phyloP scores from a whole-genome alignment of 352 stramenopile species.

The Thalassiosira mediterranea region DNA sequence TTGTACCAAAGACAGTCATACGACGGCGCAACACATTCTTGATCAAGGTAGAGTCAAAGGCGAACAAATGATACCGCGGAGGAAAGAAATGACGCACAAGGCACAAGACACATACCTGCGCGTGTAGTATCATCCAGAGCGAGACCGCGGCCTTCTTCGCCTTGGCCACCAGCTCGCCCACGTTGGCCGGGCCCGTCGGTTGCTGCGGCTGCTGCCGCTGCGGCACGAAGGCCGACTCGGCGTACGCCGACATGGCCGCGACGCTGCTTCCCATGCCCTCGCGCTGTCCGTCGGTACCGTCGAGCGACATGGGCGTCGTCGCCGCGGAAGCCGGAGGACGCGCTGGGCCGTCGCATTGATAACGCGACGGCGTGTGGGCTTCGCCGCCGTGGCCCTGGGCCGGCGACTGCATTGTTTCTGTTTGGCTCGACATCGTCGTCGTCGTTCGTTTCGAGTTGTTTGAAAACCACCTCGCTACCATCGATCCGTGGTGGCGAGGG shows the following conservation, averaged over 20 bases:
- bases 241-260: not conserved
- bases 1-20: not conserved
- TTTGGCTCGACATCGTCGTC: too few species aligned
- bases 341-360: not conserved
- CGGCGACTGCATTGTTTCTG: too few species aligned
- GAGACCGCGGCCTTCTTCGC: slow-evolving; percentile 78
- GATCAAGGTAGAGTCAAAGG: not conserved
- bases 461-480: too few species aligned
- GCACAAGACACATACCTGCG: slow-evolving; percentile 62
- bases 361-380: not conserved
- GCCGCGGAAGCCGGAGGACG: not conserved
- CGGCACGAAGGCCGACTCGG: not conserved
- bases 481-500: too few species aligned
- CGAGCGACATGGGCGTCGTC: not conserved
- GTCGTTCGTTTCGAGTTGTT: too few species aligned
- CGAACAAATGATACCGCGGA: not conserved
- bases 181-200: slow-evolving; percentile 24
- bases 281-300: not conserved
- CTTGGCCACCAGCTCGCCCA: slow-evolving; percentile 72
- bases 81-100: not conserved
- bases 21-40: not conserved
- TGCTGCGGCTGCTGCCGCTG: not conserved
- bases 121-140: slow-evolving; percentile 80
- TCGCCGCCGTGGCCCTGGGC: too few species aligned
- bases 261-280: not conserved